A percentile compares a stretch with the other conserved stretches of the same genome.
Conservation (phyloP, 192 early-diverging fungal genomes). For the Coemansia sp. region DNA sequence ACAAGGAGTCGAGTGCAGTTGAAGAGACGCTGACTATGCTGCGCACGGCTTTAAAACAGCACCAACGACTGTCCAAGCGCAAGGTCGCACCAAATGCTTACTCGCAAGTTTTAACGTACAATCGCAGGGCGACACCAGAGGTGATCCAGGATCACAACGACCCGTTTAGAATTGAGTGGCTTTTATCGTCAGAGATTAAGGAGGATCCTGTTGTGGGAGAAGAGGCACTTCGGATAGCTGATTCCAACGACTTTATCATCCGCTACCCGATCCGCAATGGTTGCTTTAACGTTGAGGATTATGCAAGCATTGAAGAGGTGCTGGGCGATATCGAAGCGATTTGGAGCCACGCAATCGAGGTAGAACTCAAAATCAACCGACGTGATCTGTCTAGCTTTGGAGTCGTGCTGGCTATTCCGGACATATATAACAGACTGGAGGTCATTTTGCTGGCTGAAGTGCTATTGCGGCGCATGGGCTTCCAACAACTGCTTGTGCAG, state of each 20-base stretch:
- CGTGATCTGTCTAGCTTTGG: slow-evolving; percentile 62
- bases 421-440: slow-evolving; percentile 65
- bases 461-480: slow-evolving; percentile 74
- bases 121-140: slow-evolving; percentile 62
- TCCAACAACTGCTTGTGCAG: slow-evolving; percentile 70
- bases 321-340: slow-evolving; percentile 77
- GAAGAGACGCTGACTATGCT: slow-evolving; percentile 52
- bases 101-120: slow-evolving; percentile 71
- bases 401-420: slow-evolving; percentile 79
- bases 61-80: slow-evolving; percentile 80
- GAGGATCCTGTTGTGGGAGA: slow-evolving; percentile 54
- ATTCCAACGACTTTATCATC: slow-evolving; percentile 37
- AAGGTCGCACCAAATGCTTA: slow-evolving; percentile 72
- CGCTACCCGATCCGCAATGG: slow-evolving; percentile 80
- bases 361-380: slow-evolving; percentile 66
- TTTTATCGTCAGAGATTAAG: slow-evolving; percentile 41
- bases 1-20: slow-evolving; percentile 13
- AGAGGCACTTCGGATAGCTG: slow-evolving; percentile 29
- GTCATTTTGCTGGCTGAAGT: slow-evolving; percentile 65
- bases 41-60: slow-evolving; percentile 69
- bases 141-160: slow-evolving; percentile 86
- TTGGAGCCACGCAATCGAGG: slow-evolving; percentile 69
- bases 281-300: slow-evolving; percentile 73
- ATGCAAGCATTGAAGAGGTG: slow-evolving; percentile 62
- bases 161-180: slow-evolving; percentile 89